Evolutionary conservation across 345 rosid species (phyloP).

Genomic region (Kandelia obovata): DNA sequence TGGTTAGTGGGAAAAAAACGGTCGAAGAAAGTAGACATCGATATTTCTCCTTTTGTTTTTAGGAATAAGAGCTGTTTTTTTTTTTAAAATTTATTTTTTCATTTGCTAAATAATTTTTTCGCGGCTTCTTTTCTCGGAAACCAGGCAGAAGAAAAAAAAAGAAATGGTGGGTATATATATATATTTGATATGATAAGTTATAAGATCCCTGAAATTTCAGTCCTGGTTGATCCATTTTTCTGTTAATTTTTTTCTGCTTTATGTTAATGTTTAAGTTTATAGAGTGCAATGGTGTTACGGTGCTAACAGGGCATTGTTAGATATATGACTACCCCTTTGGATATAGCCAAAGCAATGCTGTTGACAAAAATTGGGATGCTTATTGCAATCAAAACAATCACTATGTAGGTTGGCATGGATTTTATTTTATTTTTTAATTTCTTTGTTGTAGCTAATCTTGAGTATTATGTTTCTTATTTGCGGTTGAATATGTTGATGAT

Average conservation of each 20-base stretch:
- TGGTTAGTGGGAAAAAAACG: slow-evolving; percentile 20
- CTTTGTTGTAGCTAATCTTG: not conserved
- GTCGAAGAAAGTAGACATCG: not conserved
- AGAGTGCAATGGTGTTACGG: no score
- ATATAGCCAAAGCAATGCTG: not conserved
- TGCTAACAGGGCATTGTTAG: not conserved
- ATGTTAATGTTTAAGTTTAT: not conserved
- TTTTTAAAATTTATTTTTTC: not conserved
- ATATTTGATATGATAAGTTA: not conserved
- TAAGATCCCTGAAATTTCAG: not conserved
- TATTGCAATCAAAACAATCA: no score
- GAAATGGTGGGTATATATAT: not conserved
- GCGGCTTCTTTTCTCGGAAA: not conserved
- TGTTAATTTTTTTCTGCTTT: not conserved
- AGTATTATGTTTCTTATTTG: not conserved
- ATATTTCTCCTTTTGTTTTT: not conserved
- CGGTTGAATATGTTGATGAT: not conserved
- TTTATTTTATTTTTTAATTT: not conserved
- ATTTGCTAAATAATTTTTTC: not conserved
- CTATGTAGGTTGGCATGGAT: no score
- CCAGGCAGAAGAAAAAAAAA: not conserved
- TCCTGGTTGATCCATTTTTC: not conserved
- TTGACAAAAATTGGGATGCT: not conserved
- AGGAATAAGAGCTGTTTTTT: not conserved
- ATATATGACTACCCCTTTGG: not conserved